Percentiles rank a stretch among this genome's conserved stretches.
Conservation (phyloP, 2,329 filamentous ascomycete genomes). For the Fonsecaea pedrosoi region DNA sequence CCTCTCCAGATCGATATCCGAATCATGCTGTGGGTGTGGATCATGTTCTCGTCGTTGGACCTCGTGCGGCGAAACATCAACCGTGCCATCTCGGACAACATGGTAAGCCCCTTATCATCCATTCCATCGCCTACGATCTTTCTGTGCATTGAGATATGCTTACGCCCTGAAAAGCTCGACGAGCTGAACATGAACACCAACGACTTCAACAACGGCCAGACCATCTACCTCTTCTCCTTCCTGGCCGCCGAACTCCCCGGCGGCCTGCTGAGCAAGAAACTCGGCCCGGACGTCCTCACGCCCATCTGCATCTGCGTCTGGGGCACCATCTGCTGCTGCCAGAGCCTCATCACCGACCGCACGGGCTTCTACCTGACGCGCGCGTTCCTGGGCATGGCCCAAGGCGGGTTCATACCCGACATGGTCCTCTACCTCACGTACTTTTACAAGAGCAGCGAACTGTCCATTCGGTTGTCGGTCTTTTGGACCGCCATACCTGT, state of each 20-base stretch:
- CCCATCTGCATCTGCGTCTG: constrained; percentile 60
- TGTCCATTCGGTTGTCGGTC: constrained; percentile 69
- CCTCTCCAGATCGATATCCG: constrained; percentile 38
- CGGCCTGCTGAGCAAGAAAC: constrained; percentile 50
- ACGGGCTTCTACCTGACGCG: constrained; percentile 48
- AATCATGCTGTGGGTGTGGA: constrained; percentile 45
- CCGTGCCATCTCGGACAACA: constrained; percentile 61
- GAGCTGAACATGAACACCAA: constrained; percentile 49
- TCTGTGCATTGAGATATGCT: background rate
- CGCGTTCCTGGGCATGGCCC: constrained; percentile 53
- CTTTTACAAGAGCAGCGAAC: constrained; percentile 74
- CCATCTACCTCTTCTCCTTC: constrained; percentile 62
- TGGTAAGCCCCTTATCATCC: constrained; percentile 48
- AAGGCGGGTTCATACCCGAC: constrained; percentile 61
- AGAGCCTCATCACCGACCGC: constrained; percentile 53
- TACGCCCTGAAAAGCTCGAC: constrained; percentile 43
- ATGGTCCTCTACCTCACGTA: constrained; percentile 53
- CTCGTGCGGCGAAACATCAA: constrained; percentile 60
- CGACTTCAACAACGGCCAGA: constrained; percentile 61
- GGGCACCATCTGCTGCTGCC: constrained; percentile 56
- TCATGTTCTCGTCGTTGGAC: constrained; percentile 65
- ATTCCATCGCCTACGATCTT: background rate
- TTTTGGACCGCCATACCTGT: constrained; percentile 70
- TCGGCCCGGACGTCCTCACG: constrained; percentile 52
- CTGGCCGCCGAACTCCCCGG: constrained; percentile 62